Percentiles rank a stretch among this genome's conserved stretches.
These are phyloP conservation scores for Pseudoturritis turrita DNA, from an alignment of 345 rosid genomes.

Conservation along the genomic window DNA sequence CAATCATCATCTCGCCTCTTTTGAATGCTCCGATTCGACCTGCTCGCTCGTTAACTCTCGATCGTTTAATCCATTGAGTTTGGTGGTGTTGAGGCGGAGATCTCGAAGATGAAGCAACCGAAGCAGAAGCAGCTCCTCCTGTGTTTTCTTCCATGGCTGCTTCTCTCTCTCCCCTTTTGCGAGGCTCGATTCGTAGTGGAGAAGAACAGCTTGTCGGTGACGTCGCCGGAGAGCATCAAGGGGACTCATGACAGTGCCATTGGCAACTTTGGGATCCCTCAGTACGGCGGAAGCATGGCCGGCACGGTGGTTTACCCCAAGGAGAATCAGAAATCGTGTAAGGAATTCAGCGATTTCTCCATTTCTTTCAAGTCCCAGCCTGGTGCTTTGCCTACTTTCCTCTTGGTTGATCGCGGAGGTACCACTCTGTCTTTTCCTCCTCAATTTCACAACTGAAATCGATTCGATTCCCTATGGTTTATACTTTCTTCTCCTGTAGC, in stretches of 20 bases:
- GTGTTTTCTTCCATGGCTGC: conserved; percentile 38
- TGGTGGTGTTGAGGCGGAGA: conserved; percentile 18
- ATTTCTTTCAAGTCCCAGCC: conserved; percentile 68
- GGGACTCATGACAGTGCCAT: conserved; percentile 90
- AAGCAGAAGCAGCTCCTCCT: conserved; percentile 25
- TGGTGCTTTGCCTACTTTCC: conserved; percentile 82
- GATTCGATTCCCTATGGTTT: background rate
- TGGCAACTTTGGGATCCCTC: conserved; percentile 97
- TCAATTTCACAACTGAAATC: background rate
- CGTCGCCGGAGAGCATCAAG: conserved; percentile 88
- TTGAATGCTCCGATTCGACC: background rate
- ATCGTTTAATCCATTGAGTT: background rate
- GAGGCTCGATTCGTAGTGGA: conserved; percentile 84
- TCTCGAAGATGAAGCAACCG: conserved; percentile 26
- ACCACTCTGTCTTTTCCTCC: background rate
- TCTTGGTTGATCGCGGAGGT: conserved; percentile 98
- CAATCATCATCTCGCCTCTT: background rate
- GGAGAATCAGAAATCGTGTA: conserved; percentile 75
- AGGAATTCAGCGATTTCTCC: conserved; percentile 53
- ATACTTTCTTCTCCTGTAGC: background rate
- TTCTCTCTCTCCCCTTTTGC: background rate
- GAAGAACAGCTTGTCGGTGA: conserved; percentile 85
- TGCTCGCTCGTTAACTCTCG: background rate
- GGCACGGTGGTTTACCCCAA: conserved; percentile 71
- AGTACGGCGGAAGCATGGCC: conserved; percentile 99